phyloP scores from a whole-genome alignment of 129 eudicot genomes.

The Glebionis coronaria region DNA sequence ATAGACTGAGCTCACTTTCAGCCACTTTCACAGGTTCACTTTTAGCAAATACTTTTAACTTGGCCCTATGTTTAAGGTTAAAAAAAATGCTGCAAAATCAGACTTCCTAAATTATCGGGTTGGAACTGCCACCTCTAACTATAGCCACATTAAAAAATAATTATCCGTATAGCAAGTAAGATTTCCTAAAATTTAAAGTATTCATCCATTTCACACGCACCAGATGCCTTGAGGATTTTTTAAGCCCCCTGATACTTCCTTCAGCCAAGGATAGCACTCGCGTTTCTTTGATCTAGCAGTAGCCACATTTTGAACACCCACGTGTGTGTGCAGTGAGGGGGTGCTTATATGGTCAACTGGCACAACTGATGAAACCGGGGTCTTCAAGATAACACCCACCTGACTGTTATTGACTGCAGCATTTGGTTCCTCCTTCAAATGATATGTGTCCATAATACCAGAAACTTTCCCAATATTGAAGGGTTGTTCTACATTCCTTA shows the following conservation, averaged over 20 bases:
- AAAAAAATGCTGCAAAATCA: too few relatives aligned
- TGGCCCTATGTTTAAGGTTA: too few relatives aligned
- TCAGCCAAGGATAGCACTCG: constrained; percentile 58
- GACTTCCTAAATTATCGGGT: too few relatives aligned
- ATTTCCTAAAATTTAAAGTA: background rate
- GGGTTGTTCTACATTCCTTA: constrained; percentile 42
- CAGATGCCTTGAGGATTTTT: constrained; percentile 43
- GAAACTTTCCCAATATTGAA: constrained; percentile 36
- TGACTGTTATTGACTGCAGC: constrained; percentile 38
- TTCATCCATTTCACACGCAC: constrained; percentile 30
- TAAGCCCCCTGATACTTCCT: constrained; percentile 49
- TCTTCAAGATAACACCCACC: constrained; percentile 28
- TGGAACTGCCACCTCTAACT: too few relatives aligned
- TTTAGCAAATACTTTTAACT: too few relatives aligned
- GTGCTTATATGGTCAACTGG: constrained; percentile 34
- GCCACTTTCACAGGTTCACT: too few relatives aligned
- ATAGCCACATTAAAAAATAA: too few relatives aligned
- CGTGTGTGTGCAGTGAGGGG: constrained; percentile 25
- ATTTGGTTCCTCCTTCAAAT: constrained; percentile 36
- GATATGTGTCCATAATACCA: constrained; percentile 35
- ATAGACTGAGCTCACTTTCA: too few relatives aligned
- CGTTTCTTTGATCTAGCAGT: constrained; percentile 50
- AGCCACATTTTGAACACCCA: constrained; percentile 28
- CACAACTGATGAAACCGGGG: constrained; percentile 25
- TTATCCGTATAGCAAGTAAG: too few relatives aligned